A percentile compares a stretch with the other conserved stretches of the same genome.
Conservation (phyloP, 2,329 filamentous ascomycete genomes). For the Cladosporium colombiae region DNA sequence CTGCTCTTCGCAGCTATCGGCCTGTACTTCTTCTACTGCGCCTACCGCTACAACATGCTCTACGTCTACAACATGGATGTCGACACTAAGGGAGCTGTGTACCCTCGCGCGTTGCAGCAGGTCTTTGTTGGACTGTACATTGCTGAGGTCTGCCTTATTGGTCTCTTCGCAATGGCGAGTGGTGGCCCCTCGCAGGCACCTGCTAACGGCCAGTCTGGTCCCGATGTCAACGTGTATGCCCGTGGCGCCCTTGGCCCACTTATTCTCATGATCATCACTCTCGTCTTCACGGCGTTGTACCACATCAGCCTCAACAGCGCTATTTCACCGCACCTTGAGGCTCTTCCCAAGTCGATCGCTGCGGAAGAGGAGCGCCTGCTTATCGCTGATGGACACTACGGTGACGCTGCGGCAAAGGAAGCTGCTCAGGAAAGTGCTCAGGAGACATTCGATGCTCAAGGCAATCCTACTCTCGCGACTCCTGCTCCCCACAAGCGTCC, state of each 20-base stretch:
- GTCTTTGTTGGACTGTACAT: conserved; percentile 83
- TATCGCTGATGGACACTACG: conserved; percentile 34
- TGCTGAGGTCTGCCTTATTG: conserved; percentile 78
- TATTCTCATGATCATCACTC: conserved; percentile 72
- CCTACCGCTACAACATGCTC: conserved; percentile 87
- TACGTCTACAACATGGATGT: conserved; percentile 81
- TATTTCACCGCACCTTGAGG: conserved; percentile 73
- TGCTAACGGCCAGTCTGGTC: conserved; percentile 11
- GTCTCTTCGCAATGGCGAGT: conserved; percentile 71
- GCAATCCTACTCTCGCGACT: conserved; percentile 25
- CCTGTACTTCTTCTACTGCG: conserved; percentile 78
- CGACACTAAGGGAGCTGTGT: conserved; percentile 85
- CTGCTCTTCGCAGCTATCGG: conserved; percentile 79
- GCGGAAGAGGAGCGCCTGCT: conserved; percentile 41
- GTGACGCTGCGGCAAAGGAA: conserved; percentile 28
- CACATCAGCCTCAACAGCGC: conserved; percentile 74
- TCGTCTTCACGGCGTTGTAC: conserved; percentile 74
- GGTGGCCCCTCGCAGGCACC: conserved; percentile 44
- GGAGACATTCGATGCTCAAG: conserved; percentile 27
- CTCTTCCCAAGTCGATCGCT: conserved; percentile 60
- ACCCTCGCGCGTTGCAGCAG: conserved; percentile 84
- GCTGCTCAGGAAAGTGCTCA: conserved; percentile 26
- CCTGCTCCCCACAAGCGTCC: conserved; percentile 50
- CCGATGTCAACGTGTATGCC: conserved; percentile 7
- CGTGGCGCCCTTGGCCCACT: conserved; percentile 60